Base-by-base conservation (phyloP, 2,329 filamentous ascomycete genomes). In the Penicillium oxalicum region DNA sequence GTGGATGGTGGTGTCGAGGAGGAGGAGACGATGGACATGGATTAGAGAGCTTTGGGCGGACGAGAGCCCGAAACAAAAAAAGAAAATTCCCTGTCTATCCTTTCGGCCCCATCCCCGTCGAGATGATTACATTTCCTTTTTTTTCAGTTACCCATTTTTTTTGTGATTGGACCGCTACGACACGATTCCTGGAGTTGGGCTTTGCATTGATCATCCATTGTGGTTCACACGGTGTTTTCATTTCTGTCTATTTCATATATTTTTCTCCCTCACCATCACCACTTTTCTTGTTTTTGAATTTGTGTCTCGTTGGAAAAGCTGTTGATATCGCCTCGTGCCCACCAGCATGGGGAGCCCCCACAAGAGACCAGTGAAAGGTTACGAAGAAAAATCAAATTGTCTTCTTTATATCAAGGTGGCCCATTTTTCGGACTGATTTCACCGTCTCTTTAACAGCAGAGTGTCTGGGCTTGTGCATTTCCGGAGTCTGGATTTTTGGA, bases 21-120 rank as follows among this genome's bases (percentile, higher is more conserved):
- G 60, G 70, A 73, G 61, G 69, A 73, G 56, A 32, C 42, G 42
- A 74, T 74, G 71, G 71, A 74, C 57, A 51, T 74, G 61, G 72
- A 74, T 57, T 74, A 67, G 34, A 35, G 47, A 44, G 34, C 26
- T 25, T 54, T 52, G 25, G 50, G 41, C 28, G 29, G 29, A 8
- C 29, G 4, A 32, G 3, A 32, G 11, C 18, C 18, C 18, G 11
- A 32, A 32, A 32, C 7, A 32, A 32, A 11, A 5, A 32, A 32
- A 32, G 29, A 11, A 32, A 32, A 32, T 32, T 11, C 11, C 11
- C 29, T 11, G 8, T 11, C 11, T 11, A 7, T 11, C 8, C 29
- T 32, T 11, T 8, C 29, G 7, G 2, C 29, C 11, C 29, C 29
- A 2, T 2, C 11, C 2, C 29, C n/a, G 11, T 46, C 26, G 39